Evolutionary conservation across 2,329 filamentous ascomycete species (phyloP), one percentile per base, ranked within the genome.

Genomic region (Orbilia ellipsospora): DNA sequence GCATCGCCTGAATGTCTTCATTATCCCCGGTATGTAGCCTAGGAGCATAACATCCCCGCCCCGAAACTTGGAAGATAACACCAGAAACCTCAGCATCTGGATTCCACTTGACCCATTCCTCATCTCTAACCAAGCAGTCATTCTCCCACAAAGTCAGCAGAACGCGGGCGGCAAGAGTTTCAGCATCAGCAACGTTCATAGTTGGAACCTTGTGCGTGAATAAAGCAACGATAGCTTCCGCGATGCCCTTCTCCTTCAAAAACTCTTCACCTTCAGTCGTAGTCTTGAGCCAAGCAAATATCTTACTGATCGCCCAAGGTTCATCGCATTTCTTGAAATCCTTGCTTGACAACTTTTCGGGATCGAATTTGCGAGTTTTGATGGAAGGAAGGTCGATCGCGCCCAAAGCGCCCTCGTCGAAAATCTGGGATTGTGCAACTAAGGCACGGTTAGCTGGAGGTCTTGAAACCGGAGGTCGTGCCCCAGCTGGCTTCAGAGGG

Each of bases 91-190:
- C 88, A 5, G 90, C 92, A 0, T 87, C 85, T 8, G 61, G 28
- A 5, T 92, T 91, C 81, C 98, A 94, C 81, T 96, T 97, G 78
- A 99, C 90, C 95, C 96, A 99, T 83, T 99, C 96, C 82, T 99
- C 95, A 40, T 97, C 94, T 13, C 90, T 90, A 4, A 96, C 85
- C 36, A 99, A 84, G 10, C 93, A 92, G 45, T 90, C 90, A 7
- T 90, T 89, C 23, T 88, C 86, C 78, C 94, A 88, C 92, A 99
- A 95, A 55, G 90, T 88, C 65, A 89, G 85, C 1, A 96, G 89
- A 0, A 97, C 92, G 48, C 88, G 89, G 72, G 88, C 87, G 77
- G 92, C 92, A 61, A 99, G 85, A 0, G 90, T 90, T 81, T 99
- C 95, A 0, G 95, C 95, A 84, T 99, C 96, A 4, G 94, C 94